Base-by-base conservation (phyloP, 1,284 basidiomycete genomes). In the Leccinum ponderosum region DNA sequence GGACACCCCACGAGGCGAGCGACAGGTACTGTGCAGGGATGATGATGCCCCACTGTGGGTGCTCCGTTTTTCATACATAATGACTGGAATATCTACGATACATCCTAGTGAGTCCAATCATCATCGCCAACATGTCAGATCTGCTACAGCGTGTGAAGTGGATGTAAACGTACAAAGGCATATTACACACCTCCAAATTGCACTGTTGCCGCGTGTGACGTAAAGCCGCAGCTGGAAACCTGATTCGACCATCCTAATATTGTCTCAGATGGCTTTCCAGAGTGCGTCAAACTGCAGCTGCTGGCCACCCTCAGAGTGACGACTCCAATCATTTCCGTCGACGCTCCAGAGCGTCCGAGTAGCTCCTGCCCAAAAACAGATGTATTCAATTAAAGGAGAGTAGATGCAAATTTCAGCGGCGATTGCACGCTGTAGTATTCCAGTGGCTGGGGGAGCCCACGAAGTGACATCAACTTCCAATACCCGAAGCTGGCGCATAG, bases 311-410 rank as follows among this genome's bases (percentile, higher is more conserved):
- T 74, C 71, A 6, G 67, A 64, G 27, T 65, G 73, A 57, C 61
- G 64, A 33, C 52, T 64, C 71, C 73, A 75, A 60, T 76, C 72
- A 76, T 73, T 70, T 75, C 72, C 72, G 72, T 73, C 73, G 50
- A 74, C 52, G 53, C 53, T 42, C 74, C 74, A 73, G 57, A 75
- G 65, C 25, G 67, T 69, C 51, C 71, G 63, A 50, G 57, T 65
- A 39, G 64, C 22, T n/a, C 74, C 69, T 59, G 57, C 61, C 69
- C 74, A 65, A 65, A 73, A 69, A 57, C 69, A 74, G 62, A 76
- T 52, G 31, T 58, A 64, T 52, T 76, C 71, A n/a, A 73, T 62
- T 35, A 63, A 65, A 31, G 74, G 70, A 25, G 65, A 56, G 58
- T 74, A 76, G 50, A 75, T 65, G 52, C 64, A 65, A 53, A 74